Percentiles rank a stretch among this genome's conserved stretches.
Conservation (phyloP, 345 rosid species). For the Acer negundo region DNA sequence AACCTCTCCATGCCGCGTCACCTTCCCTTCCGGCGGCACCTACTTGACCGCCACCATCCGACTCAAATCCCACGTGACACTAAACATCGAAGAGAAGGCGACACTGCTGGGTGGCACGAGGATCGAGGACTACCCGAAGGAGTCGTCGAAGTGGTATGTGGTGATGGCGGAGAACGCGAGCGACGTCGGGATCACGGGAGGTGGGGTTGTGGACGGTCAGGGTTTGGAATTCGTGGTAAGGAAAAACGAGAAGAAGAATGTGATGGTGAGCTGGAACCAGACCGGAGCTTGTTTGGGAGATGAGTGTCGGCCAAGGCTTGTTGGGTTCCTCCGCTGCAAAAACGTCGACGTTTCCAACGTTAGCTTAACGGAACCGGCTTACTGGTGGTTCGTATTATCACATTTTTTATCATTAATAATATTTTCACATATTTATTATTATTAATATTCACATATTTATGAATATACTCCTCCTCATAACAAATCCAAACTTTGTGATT, state of each 20-base stretch:
- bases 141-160: slow-evolving; percentile 70
- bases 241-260: slow-evolving; percentile 69
- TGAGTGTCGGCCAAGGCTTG: slow-evolving; percentile 80
- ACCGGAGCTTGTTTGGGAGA: slow-evolving; percentile 88
- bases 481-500: too few relatives aligned
- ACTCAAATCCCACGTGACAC: slow-evolving; percentile 64
- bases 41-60: slow-evolving; percentile 79
- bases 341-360: slow-evolving; percentile 74
- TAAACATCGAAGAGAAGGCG: slow-evolving; percentile 63
- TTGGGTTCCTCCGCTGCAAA: slow-evolving; percentile 70
- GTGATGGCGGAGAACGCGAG: slow-evolving; percentile 70
- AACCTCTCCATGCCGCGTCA: slow-evolving; percentile 55
- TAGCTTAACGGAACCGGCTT: slow-evolving; percentile 70
- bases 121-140: slow-evolving; percentile 64
- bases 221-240: slow-evolving; percentile 69
- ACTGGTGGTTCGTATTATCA: slow-evolving; percentile 77
- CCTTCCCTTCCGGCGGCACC: slow-evolving; percentile 76
- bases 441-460: too few relatives aligned
- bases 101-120: slow-evolving; percentile 67
- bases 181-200: slow-evolving; percentile 88
- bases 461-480: too few relatives aligned
- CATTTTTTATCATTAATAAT: too few relatives aligned
- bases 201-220: slow-evolving; percentile 86
- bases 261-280: slow-evolving; percentile 92
- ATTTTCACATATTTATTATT: too few relatives aligned